phyloP scores from a whole-genome alignment of 1,284 basidiomycete genomes.

The Boletus subluridellus region DNA sequence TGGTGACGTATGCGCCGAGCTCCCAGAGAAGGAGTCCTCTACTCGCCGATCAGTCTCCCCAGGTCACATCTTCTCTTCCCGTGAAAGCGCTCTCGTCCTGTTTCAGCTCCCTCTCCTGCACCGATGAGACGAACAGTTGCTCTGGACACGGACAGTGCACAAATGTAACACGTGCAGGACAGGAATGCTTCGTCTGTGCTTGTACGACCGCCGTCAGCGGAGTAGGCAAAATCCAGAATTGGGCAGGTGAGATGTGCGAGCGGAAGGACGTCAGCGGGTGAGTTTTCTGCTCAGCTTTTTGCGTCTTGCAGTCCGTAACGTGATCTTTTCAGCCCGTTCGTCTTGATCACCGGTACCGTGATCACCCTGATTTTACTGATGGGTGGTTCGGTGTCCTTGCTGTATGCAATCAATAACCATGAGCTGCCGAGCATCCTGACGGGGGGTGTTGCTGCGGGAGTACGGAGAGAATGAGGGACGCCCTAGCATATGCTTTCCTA shows the following conservation, averaged over 20 bases:
- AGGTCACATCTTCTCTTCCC: slow-evolving; percentile 32
- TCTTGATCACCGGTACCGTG: slow-evolving; percentile 65
- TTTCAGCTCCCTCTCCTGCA: slow-evolving; percentile 56
- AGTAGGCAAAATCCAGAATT: slow-evolving; percentile 55
- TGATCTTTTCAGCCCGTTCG: slow-evolving; percentile 54
- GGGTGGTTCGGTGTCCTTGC: slow-evolving; percentile 62
- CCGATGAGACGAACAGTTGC: slow-evolving; percentile 60
- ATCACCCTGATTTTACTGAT: slow-evolving; percentile 62
- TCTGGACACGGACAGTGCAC: slow-evolving; percentile 69
- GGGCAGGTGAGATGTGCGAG: slow-evolving; percentile 74
- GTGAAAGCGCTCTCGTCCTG: slow-evolving; percentile 65
- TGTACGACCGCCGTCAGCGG: slow-evolving; percentile 53
- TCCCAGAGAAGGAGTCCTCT: slow-evolving; percentile 37
- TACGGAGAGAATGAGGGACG: slow-evolving; percentile 45
- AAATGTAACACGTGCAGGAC: slow-evolving; percentile 55
- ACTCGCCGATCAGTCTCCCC: slow-evolving; percentile 48
- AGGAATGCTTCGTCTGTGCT: slow-evolving; percentile 69
- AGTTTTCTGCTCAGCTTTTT: slow-evolving; percentile 29
- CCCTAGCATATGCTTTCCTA: background rate
- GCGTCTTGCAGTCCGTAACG: background rate
- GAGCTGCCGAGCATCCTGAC: slow-evolving; percentile 69
- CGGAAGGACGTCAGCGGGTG: slow-evolving; percentile 75
- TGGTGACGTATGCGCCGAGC: slow-evolving; percentile 46
- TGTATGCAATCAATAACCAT: slow-evolving; percentile 58
- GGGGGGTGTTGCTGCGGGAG: slow-evolving; percentile 49